These are phyloP conservation scores for Globisporangium recalcitrans DNA, from an alignment of 352 stramenopile species.

Conservation along the genomic window DNA sequence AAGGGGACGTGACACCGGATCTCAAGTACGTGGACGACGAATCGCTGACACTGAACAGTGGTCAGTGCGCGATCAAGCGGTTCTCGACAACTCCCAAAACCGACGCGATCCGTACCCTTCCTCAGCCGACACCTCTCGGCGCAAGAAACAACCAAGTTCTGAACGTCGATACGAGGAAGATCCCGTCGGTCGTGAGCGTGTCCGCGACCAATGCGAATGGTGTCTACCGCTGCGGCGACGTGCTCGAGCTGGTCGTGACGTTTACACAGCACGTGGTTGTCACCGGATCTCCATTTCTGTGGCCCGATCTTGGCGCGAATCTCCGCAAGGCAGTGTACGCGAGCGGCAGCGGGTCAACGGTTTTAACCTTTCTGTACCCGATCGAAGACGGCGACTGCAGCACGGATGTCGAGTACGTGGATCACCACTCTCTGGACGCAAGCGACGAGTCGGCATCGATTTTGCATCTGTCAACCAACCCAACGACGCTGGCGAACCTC, in stretches of 20 bases:
- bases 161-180: conserved; percentile 51
- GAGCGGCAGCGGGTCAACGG: conserved; percentile 43
- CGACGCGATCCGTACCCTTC: conserved; percentile 57
- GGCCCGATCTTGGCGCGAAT: conserved; percentile 55
- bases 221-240: conserved; percentile 62
- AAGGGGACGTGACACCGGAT: conserved; percentile 43
- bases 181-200: conserved; percentile 51
- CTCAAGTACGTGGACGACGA: conserved; percentile 51
- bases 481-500: conserved; percentile 59
- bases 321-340: conserved; percentile 49
- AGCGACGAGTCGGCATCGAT: conserved; percentile 42
- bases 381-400: conserved; percentile 71
- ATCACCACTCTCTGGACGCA: conserved; percentile 75
- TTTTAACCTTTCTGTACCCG: conserved; percentile 60
- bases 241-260: conserved; percentile 45
- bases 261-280: conserved; percentile 77
- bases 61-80: conserved; percentile 69
- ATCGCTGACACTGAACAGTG: conserved; percentile 72
- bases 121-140: conserved; percentile 41
- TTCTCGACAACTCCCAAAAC: conserved; percentile 77
- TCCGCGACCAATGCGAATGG: conserved; percentile 39
- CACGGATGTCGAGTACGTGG: conserved; percentile 73
- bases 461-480: conserved; percentile 55
- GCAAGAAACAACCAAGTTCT: conserved; percentile 29
- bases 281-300: conserved; percentile 50